Evolutionary conservation across 169 alveolate species (phyloP).

Genomic region (Pseudocohnilembus persalinus): DNA sequence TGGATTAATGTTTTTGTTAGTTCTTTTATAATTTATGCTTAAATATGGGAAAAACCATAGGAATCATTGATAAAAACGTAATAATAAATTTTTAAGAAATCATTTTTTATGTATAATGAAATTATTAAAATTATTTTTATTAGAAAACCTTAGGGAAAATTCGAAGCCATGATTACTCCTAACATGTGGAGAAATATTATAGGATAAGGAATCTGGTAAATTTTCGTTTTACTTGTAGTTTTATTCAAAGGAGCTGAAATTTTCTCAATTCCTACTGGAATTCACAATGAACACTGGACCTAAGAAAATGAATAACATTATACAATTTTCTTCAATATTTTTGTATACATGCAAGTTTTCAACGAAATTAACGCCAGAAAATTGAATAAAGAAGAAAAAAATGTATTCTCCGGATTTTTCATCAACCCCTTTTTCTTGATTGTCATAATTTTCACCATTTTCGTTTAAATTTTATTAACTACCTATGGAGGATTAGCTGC

Average conservation of each 20-base stretch:
- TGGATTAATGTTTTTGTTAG: too few species aligned
- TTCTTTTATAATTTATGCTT: too few species aligned
- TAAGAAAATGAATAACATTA: slow-evolving; percentile 44
- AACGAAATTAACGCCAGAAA: slow-evolving; percentile 84
- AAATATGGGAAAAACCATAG: too few species aligned
- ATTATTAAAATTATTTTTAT: too few species aligned
- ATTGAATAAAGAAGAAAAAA: slow-evolving; percentile 66
- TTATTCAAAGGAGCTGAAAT: slow-evolving; percentile 55
- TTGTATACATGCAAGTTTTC: slow-evolving; percentile 80
- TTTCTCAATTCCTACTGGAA: slow-evolving; percentile 27
- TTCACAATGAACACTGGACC: slow-evolving; percentile 26
- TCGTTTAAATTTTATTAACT: slow-evolving; percentile 69
- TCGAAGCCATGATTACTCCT: slow-evolving; percentile 70
- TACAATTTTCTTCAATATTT: slow-evolving; percentile 72
- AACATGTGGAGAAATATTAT: slow-evolving; percentile 69
- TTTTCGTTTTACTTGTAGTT: slow-evolving; percentile 34
- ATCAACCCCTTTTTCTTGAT: slow-evolving; percentile 69
- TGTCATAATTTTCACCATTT: slow-evolving; percentile 56
- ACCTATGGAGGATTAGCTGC: slow-evolving; percentile 75
- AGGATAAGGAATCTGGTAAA: slow-evolving; percentile 49
- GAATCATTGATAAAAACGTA: too few species aligned
- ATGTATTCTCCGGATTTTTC: slow-evolving; percentile 76
- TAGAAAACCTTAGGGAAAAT: slow-evolving; percentile 65
- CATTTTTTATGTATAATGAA: too few species aligned
- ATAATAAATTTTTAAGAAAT: too few species aligned